Percentiles rank a stretch among this genome's conserved stretches.
Evolutionary conservation across 1,139 yeast genomes (phyloP).

Genomic region (Pichia sp.): DNA sequence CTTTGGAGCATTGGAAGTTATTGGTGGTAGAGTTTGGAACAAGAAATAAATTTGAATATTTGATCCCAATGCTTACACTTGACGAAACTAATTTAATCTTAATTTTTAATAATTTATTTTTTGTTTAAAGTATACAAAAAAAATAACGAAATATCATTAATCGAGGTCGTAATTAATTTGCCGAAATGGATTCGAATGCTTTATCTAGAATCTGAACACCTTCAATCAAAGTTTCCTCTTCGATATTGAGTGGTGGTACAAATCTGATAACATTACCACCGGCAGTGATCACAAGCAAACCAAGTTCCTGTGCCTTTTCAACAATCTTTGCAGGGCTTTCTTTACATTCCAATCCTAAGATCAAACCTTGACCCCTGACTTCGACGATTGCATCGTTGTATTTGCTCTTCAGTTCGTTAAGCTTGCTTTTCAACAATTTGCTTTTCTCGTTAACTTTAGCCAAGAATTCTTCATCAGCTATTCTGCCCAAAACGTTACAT

Average conservation of each 20-base stretch:
- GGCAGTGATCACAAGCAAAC: constrained; percentile 80
- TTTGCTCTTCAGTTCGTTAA: constrained; percentile 49
- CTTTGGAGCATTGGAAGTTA: neutral
- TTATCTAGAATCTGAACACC: constrained; percentile 67
- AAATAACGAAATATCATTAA: neutral
- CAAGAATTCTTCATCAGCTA: constrained; percentile 60
- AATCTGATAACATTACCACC: constrained; percentile 87
- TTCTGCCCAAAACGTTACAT: constrained; percentile 62
- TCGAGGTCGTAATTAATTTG: constrained; percentile 7
- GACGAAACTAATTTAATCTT: neutral
- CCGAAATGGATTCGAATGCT: constrained; percentile 40
- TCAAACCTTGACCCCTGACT: constrained; percentile 83
- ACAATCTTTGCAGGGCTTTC: constrained; percentile 66
- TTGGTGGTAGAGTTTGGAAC: constrained; percentile 15
- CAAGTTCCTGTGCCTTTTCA: constrained; percentile 67
- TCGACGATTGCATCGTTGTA: constrained; percentile 58
- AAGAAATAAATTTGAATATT: neutral
- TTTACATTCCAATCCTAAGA: constrained; percentile 76
- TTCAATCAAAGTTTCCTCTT: constrained; percentile 58
- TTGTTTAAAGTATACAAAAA: neutral
- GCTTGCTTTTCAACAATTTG: constrained; percentile 46
- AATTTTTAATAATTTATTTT: neutral
- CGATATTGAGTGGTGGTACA: constrained; percentile 88
- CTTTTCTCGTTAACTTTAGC: constrained; percentile 57
- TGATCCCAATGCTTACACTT: neutral